Evolutionary conservation across 1,284 basidiomycete genomes (phyloP).

Genomic region (Ceratobasidium sp.): DNA sequence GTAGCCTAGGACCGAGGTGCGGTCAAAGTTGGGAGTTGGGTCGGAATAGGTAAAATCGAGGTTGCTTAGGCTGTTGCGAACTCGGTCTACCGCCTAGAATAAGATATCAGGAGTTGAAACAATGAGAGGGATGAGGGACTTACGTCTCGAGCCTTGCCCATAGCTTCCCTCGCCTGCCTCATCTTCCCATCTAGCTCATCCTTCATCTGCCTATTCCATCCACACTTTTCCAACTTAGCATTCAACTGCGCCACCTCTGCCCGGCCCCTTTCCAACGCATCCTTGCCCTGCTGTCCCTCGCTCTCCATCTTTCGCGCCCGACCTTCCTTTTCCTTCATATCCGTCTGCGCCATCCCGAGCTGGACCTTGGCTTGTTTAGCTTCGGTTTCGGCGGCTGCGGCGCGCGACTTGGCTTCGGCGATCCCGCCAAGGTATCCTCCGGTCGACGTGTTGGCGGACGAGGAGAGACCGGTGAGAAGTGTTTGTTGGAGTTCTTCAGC

Average conservation of each 20-base stretch:
- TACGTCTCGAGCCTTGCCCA: slow-evolving; percentile 74
- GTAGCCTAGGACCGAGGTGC: slow-evolving; percentile 89
- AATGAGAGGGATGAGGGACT: slow-evolving; percentile 48
- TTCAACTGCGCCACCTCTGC: slow-evolving; percentile 69
- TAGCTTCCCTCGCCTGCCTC: slow-evolving; percentile 65
- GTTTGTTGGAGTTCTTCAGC: slow-evolving; percentile 96
- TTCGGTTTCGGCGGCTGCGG: slow-evolving; percentile 83
- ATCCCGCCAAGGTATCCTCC: slow-evolving; percentile 98
- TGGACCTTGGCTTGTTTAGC: slow-evolving; percentile 86
- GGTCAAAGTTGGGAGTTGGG: slow-evolving; percentile 86
- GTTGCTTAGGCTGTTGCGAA: slow-evolving; percentile 74
- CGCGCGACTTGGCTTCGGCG: slow-evolving; percentile 82
- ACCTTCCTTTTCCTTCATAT: slow-evolving; percentile 80
- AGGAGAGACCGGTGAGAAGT: slow-evolving; percentile 88
- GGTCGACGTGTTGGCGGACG: slow-evolving; percentile 67
- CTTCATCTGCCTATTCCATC: slow-evolving; percentile 79
- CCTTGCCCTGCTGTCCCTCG: slow-evolving; percentile 80
- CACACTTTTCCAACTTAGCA: slow-evolving; percentile 67
- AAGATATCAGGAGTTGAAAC: background rate
- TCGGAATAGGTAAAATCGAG: slow-evolving; percentile 87
- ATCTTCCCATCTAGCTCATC: slow-evolving; percentile 74
- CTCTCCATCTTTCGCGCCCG: slow-evolving; percentile 87
- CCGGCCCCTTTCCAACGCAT: slow-evolving; percentile 71
- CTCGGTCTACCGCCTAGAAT: slow-evolving; percentile 72
- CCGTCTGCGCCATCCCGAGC: slow-evolving; percentile 82